Conservation (phyloP, 176 grass and related monocot species). For the Avena sativa region DNA sequence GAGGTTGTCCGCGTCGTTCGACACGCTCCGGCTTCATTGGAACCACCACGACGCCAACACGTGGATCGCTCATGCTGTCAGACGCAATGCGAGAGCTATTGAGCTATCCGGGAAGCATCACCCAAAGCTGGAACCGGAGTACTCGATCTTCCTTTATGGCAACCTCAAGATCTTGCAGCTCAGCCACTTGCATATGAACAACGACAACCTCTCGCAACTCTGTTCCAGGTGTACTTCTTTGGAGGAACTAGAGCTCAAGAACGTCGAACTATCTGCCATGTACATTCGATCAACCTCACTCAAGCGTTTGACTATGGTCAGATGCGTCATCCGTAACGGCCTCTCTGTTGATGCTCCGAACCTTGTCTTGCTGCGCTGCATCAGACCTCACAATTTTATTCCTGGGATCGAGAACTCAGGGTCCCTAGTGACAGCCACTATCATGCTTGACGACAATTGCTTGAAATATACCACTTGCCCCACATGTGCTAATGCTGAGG, state of each 20-base stretch:
- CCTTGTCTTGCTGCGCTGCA: conserved; percentile 34
- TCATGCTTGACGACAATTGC: conserved; percentile 35
- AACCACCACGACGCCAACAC: conserved; percentile 20
- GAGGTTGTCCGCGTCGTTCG: background rate
- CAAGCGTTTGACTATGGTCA: conserved; percentile 35
- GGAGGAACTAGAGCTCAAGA: conserved; percentile 38
- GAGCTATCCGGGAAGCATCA: conserved; percentile 17
- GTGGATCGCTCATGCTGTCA: conserved; percentile 27
- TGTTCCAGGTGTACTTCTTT: conserved; percentile 29
- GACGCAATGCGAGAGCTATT: conserved; percentile 1
- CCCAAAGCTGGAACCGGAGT: background rate
- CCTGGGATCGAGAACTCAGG: conserved; percentile 15
- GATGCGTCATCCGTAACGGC: background rate
- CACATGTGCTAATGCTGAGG: background rate
- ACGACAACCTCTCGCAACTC: background rate
- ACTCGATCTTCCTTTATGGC: conserved; percentile 1
- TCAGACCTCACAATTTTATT: conserved; percentile 29
- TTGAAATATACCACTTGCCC: background rate
- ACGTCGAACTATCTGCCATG: background rate
- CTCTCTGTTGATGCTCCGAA: background rate
- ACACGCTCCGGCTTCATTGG: conserved; percentile 40
- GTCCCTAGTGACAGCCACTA: conserved; percentile 7
- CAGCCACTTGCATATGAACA: background rate
- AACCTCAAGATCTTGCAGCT: conserved; percentile 39
- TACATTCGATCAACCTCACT: background rate